A percentile compares a stretch with the other conserved stretches of the same genome.
Evolutionary conservation across 2,329 filamentous ascomycete species (phyloP).

Genomic region (Thielaviopsis punctulata): DNA sequence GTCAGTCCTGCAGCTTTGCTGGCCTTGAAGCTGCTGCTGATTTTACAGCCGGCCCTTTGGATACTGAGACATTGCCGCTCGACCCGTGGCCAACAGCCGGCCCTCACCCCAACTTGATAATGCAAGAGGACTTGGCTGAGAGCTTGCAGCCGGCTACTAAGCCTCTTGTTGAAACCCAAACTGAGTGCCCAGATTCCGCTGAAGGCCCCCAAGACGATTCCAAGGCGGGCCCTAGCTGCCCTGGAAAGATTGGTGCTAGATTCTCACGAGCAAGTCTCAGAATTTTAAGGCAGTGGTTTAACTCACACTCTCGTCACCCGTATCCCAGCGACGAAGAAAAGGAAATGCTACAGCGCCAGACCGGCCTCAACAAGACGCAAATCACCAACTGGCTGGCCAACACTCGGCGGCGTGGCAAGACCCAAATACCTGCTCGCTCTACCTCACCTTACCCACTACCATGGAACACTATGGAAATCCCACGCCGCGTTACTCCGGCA

Average conservation of each 20-base stretch:
- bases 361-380: slow-evolving; percentile 65
- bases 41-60: background rate
- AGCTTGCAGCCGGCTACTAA: background rate
- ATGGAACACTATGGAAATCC: slow-evolving; percentile 55
- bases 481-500: slow-evolving; percentile 39
- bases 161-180: background rate
- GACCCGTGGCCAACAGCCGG: slow-evolving; percentile 30
- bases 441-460: slow-evolving; percentile 43
- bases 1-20: slow-evolving; percentile 40
- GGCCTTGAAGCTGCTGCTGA: slow-evolving; percentile 17
- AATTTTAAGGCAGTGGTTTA: slow-evolving; percentile 70
- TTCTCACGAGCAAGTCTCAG: slow-evolving; percentile 70
- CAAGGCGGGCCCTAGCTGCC: background rate
- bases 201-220: background rate
- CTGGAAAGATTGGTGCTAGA: slow-evolving; percentile 47
- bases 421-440: slow-evolving; percentile 42
- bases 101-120: slow-evolving; percentile 23
- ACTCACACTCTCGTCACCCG: slow-evolving; percentile 61
- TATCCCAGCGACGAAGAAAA: slow-evolving; percentile 84
- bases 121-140: background rate
- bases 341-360: slow-evolving; percentile 58
- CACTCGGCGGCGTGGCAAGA: slow-evolving; percentile 67
- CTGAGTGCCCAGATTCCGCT: background rate
- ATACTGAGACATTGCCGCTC: slow-evolving; percentile 22
- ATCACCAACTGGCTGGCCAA: slow-evolving; percentile 90